These are phyloP conservation scores for Alternaria sp. DNA, from an alignment of 2,329 filamentous ascomycete species.

Conservation along the genomic window DNA sequence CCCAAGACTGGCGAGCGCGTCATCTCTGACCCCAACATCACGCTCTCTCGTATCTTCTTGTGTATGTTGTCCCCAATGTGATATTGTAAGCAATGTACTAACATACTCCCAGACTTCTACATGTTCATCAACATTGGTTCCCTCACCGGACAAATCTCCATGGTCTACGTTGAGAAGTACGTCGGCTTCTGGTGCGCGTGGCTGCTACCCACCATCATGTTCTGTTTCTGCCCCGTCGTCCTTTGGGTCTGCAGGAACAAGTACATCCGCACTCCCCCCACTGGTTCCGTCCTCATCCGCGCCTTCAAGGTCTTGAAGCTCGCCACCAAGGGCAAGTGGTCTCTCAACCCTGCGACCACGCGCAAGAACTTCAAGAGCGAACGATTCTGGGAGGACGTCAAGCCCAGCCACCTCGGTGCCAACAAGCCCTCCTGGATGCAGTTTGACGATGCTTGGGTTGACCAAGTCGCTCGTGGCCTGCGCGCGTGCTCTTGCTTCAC, in stretches of 20 bases:
- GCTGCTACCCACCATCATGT: constrained; percentile 70
- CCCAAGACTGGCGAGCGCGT: constrained; percentile 67
- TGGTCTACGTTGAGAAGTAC: constrained; percentile 78
- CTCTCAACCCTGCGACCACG: constrained; percentile 65
- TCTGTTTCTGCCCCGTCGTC: constrained; percentile 67
- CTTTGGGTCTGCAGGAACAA: constrained; percentile 65
- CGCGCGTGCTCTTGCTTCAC: constrained; percentile 58
- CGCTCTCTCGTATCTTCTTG: constrained; percentile 67
- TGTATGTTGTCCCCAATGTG: constrained; percentile 3
- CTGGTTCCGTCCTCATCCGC: constrained; percentile 74
- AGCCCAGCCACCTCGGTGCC: constrained; percentile 67
- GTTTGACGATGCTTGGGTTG: constrained; percentile 83
- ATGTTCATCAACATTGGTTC: constrained; percentile 62
- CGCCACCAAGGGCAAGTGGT: constrained; percentile 69
- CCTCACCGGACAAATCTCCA: constrained; percentile 72
- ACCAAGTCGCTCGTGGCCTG: constrained; percentile 54
- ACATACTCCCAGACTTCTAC: background rate
- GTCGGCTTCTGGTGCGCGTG: constrained; percentile 78
- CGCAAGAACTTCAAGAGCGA: constrained; percentile 64
- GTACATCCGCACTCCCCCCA: constrained; percentile 70
- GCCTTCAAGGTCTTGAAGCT: constrained; percentile 66
- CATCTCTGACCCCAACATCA: constrained; percentile 73
- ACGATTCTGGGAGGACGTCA: constrained; percentile 70
- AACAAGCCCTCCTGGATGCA: constrained; percentile 76
- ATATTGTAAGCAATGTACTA: background rate